Conservation (phyloP, 2,329 filamentous ascomycete species). For the Chaetomium sp. region DNA sequence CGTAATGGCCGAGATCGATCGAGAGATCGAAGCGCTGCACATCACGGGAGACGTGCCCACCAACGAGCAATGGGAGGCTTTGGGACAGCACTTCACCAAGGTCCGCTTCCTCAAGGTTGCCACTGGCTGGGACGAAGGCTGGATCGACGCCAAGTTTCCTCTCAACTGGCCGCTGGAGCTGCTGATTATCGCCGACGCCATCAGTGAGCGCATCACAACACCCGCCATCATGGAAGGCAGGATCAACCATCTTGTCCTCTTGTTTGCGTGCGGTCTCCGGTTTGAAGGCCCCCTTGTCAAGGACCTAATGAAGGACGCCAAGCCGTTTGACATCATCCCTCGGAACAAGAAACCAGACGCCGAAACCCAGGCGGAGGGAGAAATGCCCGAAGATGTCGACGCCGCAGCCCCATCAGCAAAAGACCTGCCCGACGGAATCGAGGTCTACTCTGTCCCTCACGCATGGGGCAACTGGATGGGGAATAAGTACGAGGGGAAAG, state of each 20-base stretch:
- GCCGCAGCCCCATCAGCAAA: background rate
- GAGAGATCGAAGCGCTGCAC: slow-evolving; percentile 8
- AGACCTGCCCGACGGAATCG: background rate
- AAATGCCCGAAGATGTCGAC: background rate
- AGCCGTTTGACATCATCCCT: background rate
- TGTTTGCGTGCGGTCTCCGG: background rate
- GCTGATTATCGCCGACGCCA: slow-evolving; percentile 11
- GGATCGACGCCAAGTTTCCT: slow-evolving; percentile 17
- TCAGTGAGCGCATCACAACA: slow-evolving; percentile 3
- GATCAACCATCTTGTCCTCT: slow-evolving; percentile 5
- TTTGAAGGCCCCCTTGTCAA: slow-evolving; percentile 11
- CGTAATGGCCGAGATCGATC: slow-evolving; percentile 5
- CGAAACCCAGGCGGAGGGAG: background rate
- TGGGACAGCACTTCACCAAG: slow-evolving; percentile 11
- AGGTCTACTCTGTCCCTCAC: slow-evolving; percentile 3
- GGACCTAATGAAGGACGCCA: slow-evolving; percentile 16
- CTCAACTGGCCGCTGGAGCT: slow-evolving; percentile 21
- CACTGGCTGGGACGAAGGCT: slow-evolving; percentile 14
- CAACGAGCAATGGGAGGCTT: slow-evolving; percentile 13
- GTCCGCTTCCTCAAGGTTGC: slow-evolving; percentile 8
- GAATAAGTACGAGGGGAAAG: background rate
- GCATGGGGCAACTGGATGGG: slow-evolving; percentile 1
- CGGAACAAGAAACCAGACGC: background rate
- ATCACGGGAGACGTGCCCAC: slow-evolving; percentile 10
- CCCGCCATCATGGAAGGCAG: slow-evolving; percentile 16